Evolutionary conservation across 2,329 filamentous ascomycete species (phyloP), one percentile per base, ranked within the genome.

Genomic region (Aspergillus terreus): DNA sequence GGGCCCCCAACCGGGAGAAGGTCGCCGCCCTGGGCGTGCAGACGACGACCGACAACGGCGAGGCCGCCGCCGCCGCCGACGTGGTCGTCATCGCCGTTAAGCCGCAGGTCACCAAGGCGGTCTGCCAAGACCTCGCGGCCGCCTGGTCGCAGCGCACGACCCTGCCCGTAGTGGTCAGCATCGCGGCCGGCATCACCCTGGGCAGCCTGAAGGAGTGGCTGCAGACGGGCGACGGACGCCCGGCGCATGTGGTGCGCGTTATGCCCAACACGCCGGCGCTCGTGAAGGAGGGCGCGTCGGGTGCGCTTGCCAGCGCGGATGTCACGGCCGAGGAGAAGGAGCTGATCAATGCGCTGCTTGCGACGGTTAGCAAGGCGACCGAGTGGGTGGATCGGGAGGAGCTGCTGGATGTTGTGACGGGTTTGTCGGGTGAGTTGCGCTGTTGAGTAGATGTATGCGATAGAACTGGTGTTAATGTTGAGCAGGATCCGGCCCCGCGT

Each of bases 211-310:
- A 61, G 40, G 57, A 59, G 33, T 69, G 67, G 67, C 53, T 65
- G 14, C 52, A 49, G n/a, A 65, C 62, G 0, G 44, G 44, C 10
- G 63, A 67, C 41, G 61, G 63, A 3, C 54, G 58, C 9, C 50
- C 49, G 0, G 58, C 62, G 6, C 66, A 66, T 47, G 58, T 64
- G 44, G 64, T 69, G 6, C 64, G 67, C n/a, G 67, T 69, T 7
- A 69, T 69, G 67, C 67, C 67, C 5, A 69, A 69, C 47, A 69
- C 67, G 1, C 67, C 67, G 1, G 67, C 67, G 4, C 54, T 69
- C 2, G 64, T 69, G 2, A 58, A 61, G 0, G 65, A 69, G 58
- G 67, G 67, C n/a, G 66, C 67, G 0, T 65, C 62, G 0, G 67
- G 67, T 15, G 55, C 62, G 10, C 63, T 62, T 45, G 62, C 67